A percentile compares a stretch with the other conserved stretches of the same genome.
Conservation (phyloP, 768 basidiomycete genomes). For the Mycena pura region DNA sequence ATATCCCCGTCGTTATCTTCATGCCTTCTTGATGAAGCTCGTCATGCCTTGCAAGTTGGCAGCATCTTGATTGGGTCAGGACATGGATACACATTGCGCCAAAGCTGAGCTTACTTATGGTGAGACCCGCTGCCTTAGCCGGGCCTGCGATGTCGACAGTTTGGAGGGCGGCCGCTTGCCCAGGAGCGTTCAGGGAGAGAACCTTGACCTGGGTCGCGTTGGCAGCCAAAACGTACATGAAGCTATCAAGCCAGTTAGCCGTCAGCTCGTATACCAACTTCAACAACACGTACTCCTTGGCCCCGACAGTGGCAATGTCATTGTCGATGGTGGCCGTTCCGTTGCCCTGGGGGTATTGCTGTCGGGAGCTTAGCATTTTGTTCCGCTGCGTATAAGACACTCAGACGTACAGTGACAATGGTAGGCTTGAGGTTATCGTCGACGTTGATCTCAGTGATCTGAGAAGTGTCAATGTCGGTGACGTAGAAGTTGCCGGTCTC, state of each 20-base stretch:
- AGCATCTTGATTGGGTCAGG: neutral
- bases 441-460: constrained; percentile 53
- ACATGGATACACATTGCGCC: neutral
- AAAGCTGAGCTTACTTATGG: constrained; percentile 28
- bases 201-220: constrained; percentile 37
- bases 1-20: neutral
- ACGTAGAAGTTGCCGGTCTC: constrained; percentile 54
- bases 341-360: constrained; percentile 49
- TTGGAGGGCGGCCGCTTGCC: constrained; percentile 33
- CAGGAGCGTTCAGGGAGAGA: constrained; percentile 34
- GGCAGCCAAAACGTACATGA: constrained; percentile 38
- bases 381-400: neutral
- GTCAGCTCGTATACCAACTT: neutral
- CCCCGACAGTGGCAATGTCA: constrained; percentile 44
- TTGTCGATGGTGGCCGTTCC: constrained; percentile 48
- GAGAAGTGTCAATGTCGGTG: constrained; percentile 48
- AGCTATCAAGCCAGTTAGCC: constrained; percentile 23
- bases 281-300: constrained; percentile 41
- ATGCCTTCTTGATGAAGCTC: constrained; percentile 26
- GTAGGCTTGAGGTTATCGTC: constrained; percentile 50
- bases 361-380: neutral
- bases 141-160: constrained; percentile 34
- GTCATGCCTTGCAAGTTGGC: constrained; percentile 30
- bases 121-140: constrained; percentile 30
- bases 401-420: constrained; percentile 47